Percentiles rank a stretch among this genome's conserved stretches.
Conservation (phyloP, 495 filamentous ascomycete genomes). For the Penicillium bovifimosum region DNA sequence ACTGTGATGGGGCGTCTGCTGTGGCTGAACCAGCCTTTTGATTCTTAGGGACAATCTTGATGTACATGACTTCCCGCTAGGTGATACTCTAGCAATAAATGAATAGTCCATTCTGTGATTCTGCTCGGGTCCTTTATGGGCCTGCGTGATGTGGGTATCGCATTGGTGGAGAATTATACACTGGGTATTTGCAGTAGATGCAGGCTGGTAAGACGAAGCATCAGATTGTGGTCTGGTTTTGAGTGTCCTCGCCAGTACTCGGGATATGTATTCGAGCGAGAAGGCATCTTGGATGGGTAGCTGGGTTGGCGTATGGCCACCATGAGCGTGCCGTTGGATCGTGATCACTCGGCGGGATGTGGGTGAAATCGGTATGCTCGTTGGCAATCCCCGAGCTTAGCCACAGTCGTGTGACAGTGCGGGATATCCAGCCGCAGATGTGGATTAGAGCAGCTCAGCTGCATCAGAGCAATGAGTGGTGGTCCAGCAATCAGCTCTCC, state of each 20-base stretch:
- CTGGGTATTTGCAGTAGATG: background rate
- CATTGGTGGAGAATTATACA: background rate
- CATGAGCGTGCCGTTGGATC: background rate
- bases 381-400: background rate
- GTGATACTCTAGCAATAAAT: background rate
- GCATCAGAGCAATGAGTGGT: background rate
- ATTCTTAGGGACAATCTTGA: background rate
- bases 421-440: background rate
- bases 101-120: background rate
- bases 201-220: background rate
- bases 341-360: background rate
- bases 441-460: background rate
- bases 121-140: background rate
- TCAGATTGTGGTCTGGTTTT: background rate
- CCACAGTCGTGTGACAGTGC: background rate
- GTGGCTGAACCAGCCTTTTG: background rate
- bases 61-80: background rate
- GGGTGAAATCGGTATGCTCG: background rate
- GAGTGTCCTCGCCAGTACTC: background rate
- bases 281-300: background rate
- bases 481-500: background rate
- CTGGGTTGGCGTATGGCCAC: background rate
- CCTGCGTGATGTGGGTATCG: background rate
- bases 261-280: background rate
- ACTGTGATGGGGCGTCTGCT: background rate